These are phyloP conservation scores for Boletellus emodensis DNA, from an alignment of 768 basidiomycete species.

Conservation along the genomic window DNA sequence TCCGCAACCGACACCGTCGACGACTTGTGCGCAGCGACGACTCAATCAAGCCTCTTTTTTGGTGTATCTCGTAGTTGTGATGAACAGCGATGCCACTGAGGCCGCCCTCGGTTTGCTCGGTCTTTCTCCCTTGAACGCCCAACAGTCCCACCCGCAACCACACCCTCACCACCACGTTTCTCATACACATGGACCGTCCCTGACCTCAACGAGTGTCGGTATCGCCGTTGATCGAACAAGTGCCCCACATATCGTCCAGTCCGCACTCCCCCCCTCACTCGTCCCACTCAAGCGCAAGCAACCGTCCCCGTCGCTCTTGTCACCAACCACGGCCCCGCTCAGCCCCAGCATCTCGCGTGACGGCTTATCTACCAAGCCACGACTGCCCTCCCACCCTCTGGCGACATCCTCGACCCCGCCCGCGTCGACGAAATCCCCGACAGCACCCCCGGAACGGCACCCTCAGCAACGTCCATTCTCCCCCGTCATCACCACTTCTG, in stretches of 20 bases:
- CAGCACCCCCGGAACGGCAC: conserved; percentile 10
- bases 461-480: conserved; percentile 19
- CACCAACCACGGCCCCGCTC: conserved; percentile 8
- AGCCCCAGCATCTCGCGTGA: conserved; percentile 6
- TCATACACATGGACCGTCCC: conserved; percentile 25
- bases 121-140: conserved; percentile 39
- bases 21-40: conserved; percentile 8
- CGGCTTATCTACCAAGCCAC: conserved; percentile 7
- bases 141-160: conserved; percentile 24
- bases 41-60: conserved; percentile 1
- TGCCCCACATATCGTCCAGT: conserved; percentile 19
- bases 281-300: conserved; percentile 44
- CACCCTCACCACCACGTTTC: conserved; percentile 24
- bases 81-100: conserved; percentile 56
- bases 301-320: conserved; percentile 19
- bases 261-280: conserved; percentile 24
- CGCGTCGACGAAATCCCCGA: conserved; percentile 12
- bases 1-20: conserved; percentile 12
- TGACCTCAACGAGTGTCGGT: conserved; percentile 22
- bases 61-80: conserved; percentile 23
- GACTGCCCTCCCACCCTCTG: conserved; percentile 16
- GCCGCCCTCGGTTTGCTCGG: conserved; percentile 56
- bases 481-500: conserved; percentile 10
- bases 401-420: conserved; percentile 17
- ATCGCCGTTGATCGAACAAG: conserved; percentile 25